These are phyloP conservation scores for Argentina anserina DNA, from an alignment of 306 rosid genomes.

Conservation along the genomic window DNA sequence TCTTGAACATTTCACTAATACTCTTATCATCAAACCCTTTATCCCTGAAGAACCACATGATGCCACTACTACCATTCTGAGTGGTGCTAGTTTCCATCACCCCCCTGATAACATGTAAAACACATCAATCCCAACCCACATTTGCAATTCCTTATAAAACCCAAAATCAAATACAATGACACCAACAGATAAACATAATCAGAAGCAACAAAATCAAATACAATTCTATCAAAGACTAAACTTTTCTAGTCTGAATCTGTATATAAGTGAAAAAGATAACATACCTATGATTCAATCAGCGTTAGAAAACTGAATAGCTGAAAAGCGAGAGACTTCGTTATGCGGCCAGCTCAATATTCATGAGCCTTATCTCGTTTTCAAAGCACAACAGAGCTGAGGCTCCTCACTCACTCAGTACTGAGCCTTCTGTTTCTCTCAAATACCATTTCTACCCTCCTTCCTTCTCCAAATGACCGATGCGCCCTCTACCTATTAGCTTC, in stretches of 20 bases:
- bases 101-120: conserved; percentile 30
- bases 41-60: conserved; percentile 91
- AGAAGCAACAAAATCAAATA: not conserved
- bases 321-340: conserved; percentile 7
- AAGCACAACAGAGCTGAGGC: not conserved
- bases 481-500: not conserved
- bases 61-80: conserved; percentile 43
- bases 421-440: not conserved
- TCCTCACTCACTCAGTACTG: not conserved
- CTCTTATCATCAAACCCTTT: conserved; percentile 81
- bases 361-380: conserved; percentile 19
- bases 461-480: not conserved
- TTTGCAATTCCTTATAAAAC: not conserved
- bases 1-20: conserved; percentile 59
- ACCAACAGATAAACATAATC: not conserved
- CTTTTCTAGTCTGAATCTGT: not conserved
- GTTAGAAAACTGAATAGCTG: not conserved
- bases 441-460: not conserved
- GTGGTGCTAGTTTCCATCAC: conserved; percentile 47
- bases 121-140: not conserved
- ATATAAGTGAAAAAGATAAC: conserved; percentile 3
- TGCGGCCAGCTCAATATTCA: not conserved
- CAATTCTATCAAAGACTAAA: not conserved
- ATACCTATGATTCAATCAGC: conserved; percentile 21
- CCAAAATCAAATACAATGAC: not conserved